Conservation (phyloP, 2,329 filamentous ascomycete genomes). For the Alternaria viburni region DNA sequence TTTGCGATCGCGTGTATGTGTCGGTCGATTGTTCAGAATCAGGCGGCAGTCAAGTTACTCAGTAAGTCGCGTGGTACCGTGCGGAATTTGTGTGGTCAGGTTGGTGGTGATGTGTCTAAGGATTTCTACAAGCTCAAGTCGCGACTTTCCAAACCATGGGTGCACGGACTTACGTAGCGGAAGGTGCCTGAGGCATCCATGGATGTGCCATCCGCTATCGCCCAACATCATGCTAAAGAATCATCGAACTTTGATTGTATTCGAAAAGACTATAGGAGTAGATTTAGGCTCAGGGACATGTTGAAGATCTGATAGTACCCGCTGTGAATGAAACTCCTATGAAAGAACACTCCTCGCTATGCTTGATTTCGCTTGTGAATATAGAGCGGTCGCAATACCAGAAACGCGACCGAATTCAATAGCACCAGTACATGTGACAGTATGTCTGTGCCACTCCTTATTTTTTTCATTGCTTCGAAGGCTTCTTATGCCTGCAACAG, state of each 20-base stretch:
- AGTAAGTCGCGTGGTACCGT: neutral
- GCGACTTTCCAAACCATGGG: constrained; percentile 2
- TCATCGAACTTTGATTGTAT: neutral
- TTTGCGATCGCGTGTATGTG: neutral
- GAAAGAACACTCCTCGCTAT: constrained; percentile 36
- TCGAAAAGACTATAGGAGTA: no score
- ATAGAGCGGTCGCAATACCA: neutral
- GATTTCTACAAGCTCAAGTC: constrained; percentile 3
- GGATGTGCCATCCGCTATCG: neutral
- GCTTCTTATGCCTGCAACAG: neutral
- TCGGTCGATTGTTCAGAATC: neutral
- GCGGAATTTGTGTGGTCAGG: neutral
- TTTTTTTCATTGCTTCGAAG: neutral
- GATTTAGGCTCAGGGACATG: neutral
- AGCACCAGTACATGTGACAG: constrained; percentile 16
- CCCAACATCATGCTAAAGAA: neutral
- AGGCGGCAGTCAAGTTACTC: neutral
- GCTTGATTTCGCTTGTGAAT: constrained; percentile 17
- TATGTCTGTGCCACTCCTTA: neutral
- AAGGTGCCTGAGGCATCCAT: no score
- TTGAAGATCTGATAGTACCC: neutral
- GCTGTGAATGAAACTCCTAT: neutral
- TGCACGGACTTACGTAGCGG: constrained; percentile 11
- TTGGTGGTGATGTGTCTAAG: neutral
- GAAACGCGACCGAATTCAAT: neutral